Percentiles rank a stretch among this genome's conserved stretches.
phyloP scores from a whole-genome alignment of 192 early-diverging fungal genomes.

The Globomyces pollinis-pini region DNA sequence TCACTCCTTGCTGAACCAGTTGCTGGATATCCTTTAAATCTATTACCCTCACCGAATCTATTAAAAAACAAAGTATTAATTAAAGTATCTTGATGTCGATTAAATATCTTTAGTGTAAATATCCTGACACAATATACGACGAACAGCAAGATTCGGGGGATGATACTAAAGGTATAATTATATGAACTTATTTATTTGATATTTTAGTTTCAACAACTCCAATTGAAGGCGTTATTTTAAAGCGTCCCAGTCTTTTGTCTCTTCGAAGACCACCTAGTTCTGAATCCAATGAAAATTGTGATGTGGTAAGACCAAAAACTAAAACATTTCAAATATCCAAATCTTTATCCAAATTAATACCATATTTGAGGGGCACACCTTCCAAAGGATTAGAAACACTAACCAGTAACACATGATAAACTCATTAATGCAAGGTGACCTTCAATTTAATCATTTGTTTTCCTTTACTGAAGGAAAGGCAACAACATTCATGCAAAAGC shows the following conservation, averaged over 20 bases:
- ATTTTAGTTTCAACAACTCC: too few relatives aligned
- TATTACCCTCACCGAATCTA: conserved; percentile 62
- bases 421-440: not conserved
- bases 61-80: conserved; percentile 66
- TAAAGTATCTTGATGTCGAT: conserved; percentile 52
- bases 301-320: conserved; percentile 18
- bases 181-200: too few relatives aligned
- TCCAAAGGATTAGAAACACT: not conserved
- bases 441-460: conserved; percentile 54
- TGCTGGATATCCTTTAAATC: conserved; percentile 15
- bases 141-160: too few relatives aligned
- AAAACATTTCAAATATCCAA: too few relatives aligned
- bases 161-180: too few relatives aligned
- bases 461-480: conserved; percentile 69
- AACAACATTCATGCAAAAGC: conserved; percentile 41
- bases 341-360: conserved; percentile 35
- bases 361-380: conserved; percentile 36
- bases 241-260: too few relatives aligned
- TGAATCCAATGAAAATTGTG: too few relatives aligned
- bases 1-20: conserved; percentile 48
- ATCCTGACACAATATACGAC: conserved; percentile 22
- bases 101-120: conserved; percentile 12
- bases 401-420: not conserved
- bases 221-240: too few relatives aligned
- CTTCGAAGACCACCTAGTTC: too few relatives aligned